A percentile compares a stretch with the other conserved stretches of the same genome.
Evolutionary conservation across 352 stramenopile genomes (phyloP).

Genomic region (Globisporangium polare): DNA sequence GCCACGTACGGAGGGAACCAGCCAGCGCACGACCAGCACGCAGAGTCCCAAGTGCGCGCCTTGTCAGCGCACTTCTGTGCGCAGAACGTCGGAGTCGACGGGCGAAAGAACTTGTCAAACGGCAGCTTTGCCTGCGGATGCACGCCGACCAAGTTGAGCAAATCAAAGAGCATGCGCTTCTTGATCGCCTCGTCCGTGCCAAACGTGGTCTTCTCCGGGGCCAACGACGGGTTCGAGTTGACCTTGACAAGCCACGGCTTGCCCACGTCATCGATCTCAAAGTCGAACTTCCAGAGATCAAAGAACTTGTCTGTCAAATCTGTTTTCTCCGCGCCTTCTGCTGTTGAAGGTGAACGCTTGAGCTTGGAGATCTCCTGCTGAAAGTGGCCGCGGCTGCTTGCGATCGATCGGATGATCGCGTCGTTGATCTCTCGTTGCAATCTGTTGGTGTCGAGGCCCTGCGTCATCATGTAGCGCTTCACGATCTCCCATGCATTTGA

Average conservation of each 20-base stretch:
- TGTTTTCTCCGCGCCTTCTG: slow-evolving; percentile 20
- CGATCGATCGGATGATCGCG: slow-evolving; percentile 52
- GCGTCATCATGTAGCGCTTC: slow-evolving; percentile 52
- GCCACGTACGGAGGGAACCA: slow-evolving; percentile 70
- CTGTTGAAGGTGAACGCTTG: slow-evolving; percentile 21
- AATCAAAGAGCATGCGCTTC: slow-evolving; percentile 52
- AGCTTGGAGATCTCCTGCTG: slow-evolving; percentile 42
- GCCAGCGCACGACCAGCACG: slow-evolving; percentile 72
- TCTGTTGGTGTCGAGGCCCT: slow-evolving; percentile 57
- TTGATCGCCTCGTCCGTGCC: slow-evolving; percentile 72
- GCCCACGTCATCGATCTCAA: slow-evolving; percentile 92
- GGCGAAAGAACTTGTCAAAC: slow-evolving; percentile 63
- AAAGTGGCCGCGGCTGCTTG: slow-evolving; percentile 55
- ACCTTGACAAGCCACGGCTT: slow-evolving; percentile 95
- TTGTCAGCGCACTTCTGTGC: slow-evolving; percentile 57
- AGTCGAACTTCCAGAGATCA: slow-evolving; percentile 94
- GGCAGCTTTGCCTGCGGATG: slow-evolving; percentile 50
- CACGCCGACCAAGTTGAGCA: slow-evolving; percentile 66
- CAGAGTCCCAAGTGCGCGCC: slow-evolving; percentile 53
- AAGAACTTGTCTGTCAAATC: slow-evolving; percentile 84
- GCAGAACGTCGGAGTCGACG: slow-evolving; percentile 46
- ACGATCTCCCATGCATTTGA: slow-evolving; percentile 68
- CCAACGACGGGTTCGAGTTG: slow-evolving; percentile 61
- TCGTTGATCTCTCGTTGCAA: slow-evolving; percentile 69
- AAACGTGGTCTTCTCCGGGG: slow-evolving; percentile 40